phyloP scores from a whole-genome alignment of 169 alveolate genomes.

The Plasmodium vivax region DNA sequence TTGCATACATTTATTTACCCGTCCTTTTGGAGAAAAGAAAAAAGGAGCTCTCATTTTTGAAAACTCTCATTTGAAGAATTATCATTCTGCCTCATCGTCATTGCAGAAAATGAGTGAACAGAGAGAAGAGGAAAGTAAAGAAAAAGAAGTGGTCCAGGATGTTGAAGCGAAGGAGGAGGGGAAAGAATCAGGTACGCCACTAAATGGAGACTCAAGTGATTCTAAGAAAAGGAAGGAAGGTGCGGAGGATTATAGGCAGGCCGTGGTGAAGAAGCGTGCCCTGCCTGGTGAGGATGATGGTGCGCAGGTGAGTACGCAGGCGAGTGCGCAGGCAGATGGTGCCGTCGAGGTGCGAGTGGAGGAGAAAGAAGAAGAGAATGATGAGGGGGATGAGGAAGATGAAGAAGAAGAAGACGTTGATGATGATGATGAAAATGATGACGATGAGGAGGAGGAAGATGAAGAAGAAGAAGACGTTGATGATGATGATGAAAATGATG shows the following conservation, averaged over 20 bases:
- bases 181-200: background rate
- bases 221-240: background rate
- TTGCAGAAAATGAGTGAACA: background rate
- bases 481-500: slow-evolving; percentile 1
- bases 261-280: background rate
- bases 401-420: background rate
- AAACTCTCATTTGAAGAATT: background rate
- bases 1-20: background rate
- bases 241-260: background rate
- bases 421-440: slow-evolving; percentile 1
- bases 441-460: background rate
- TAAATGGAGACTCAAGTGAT: background rate
- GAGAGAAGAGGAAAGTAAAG: background rate
- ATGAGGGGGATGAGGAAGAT: background rate
- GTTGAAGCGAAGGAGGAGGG: background rate
- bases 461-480: background rate
- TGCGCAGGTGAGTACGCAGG: background rate
- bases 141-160: background rate
- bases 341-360: background rate
- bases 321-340: background rate
- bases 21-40: background rate
- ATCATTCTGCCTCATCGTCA: background rate
- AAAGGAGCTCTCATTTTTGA: background rate
- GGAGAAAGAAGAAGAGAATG: background rate
- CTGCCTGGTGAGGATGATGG: background rate